Evolutionary conservation across 176 grass and related monocot species (phyloP).

Genomic region (Raddia guianensis): DNA sequence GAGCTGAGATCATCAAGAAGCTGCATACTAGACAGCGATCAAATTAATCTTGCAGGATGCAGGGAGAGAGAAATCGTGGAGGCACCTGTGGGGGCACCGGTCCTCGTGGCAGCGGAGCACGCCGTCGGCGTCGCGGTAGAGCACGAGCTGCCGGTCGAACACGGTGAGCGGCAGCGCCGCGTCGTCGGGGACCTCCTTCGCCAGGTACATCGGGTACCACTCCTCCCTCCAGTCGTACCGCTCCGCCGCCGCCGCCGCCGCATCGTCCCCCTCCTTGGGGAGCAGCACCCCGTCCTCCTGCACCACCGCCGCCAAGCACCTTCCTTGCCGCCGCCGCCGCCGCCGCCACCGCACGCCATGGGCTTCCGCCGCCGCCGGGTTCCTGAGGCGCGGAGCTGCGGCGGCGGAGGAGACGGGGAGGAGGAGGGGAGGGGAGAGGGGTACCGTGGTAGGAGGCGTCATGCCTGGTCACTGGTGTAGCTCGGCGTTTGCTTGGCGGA

Average conservation of each 20-base stretch:
- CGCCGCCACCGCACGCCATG: slow-evolving; percentile 30
- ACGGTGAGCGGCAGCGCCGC: slow-evolving; percentile 80
- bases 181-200: slow-evolving; percentile 75
- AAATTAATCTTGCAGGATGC: background rate
- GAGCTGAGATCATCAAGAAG: background rate
- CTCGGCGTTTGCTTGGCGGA: slow-evolving; percentile 47
- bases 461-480: background rate
- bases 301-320: slow-evolving; percentile 51
- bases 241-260: slow-evolving; percentile 3
- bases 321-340: background rate
- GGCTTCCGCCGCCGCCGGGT: background rate
- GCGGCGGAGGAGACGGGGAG: slow-evolving; percentile 3
- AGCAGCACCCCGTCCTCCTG: slow-evolving; percentile 61
- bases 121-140: slow-evolving; percentile 73
- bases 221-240: slow-evolving; percentile 90
- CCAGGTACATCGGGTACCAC: slow-evolving; percentile 93
- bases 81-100: slow-evolving; percentile 83
- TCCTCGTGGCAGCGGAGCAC: slow-evolving; percentile 87
- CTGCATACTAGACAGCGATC: background rate
- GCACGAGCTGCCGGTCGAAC: slow-evolving; percentile 85
- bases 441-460: background rate
- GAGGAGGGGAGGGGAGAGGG: slow-evolving; percentile 4
- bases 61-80: background rate
- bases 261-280: slow-evolving; percentile 47
- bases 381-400: background rate